Evolutionary conservation across 345 rosid genomes (phyloP).

Genomic region (Salix koriyanagi): DNA sequence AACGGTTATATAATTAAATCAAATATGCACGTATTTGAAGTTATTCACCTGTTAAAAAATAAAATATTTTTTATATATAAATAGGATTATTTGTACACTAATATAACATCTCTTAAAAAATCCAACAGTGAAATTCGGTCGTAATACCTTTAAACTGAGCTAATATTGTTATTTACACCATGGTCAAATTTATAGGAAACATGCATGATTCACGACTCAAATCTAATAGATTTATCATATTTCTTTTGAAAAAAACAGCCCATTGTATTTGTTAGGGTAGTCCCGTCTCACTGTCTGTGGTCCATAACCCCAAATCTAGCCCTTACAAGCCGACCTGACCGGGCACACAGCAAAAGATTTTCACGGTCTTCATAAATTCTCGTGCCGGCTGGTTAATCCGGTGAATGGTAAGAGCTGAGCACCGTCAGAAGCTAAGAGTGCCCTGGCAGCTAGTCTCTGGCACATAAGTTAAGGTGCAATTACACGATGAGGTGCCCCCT

Average conservation of each 20-base stretch:
- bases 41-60: too few relatives aligned
- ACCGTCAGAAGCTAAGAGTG: neutral
- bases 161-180: too few relatives aligned
- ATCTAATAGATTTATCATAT: neutral
- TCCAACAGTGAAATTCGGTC: too few relatives aligned
- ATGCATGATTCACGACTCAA: too few relatives aligned
- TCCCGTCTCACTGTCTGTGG: neutral
- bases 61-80: too few relatives aligned
- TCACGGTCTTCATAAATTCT: neutral
- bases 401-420: neutral
- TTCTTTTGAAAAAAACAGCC: too few relatives aligned
- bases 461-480: neutral
- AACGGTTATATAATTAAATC: too few relatives aligned
- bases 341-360: constrained; percentile 3
- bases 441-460: neutral
- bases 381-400: neutral
- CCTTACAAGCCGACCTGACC: constrained; percentile 18
- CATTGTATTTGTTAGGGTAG: neutral
- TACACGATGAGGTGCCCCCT: neutral
- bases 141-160: too few relatives aligned
- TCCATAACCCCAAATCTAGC: neutral
- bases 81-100: too few relatives aligned
- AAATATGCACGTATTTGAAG: too few relatives aligned
- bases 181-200: too few relatives aligned
- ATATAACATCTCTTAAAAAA: too few relatives aligned